Conservation (phyloP, 1,139 yeast species). For the Yamadazyma jaroonii region DNA sequence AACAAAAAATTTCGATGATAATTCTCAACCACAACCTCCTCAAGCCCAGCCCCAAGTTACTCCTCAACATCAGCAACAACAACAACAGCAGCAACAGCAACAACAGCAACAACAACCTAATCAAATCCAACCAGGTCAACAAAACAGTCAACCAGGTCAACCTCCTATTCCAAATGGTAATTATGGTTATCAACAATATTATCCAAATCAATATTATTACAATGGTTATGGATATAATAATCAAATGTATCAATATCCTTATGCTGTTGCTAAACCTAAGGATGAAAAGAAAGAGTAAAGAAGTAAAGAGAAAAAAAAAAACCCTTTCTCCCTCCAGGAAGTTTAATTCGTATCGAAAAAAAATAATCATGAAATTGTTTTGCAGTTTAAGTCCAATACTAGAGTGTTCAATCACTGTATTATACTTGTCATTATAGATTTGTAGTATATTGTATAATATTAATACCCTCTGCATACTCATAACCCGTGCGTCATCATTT, state of each 20-base stretch:
- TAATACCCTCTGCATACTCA: background rate
- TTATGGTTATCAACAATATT: constrained; percentile 20
- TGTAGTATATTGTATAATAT: constrained; percentile 4
- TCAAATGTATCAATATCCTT: constrained; percentile 20
- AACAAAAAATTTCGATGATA: constrained; percentile 21
- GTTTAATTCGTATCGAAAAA: background rate
- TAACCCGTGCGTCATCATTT: background rate
- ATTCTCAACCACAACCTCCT: constrained; percentile 9
- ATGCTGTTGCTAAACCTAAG: constrained; percentile 11
- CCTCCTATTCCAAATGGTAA: background rate
- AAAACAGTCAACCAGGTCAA: background rate
- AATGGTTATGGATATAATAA: constrained; percentile 20
- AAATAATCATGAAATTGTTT: background rate
- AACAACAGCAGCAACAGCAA: background rate
- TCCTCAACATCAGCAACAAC: constrained; percentile 14
- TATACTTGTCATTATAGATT: constrained; percentile 3
- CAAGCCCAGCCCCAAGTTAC: constrained; percentile 8
- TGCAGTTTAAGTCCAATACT: too few relatives aligned
- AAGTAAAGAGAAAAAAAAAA: too few relatives aligned
- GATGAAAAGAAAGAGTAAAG: constrained; percentile 7
- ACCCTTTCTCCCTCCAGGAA: background rate
- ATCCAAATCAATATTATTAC: constrained; percentile 19
- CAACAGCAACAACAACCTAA: constrained; percentile 1
- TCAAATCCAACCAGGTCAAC: constrained; percentile 4
- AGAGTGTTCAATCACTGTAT: background rate